Percentiles rank a stretch among this genome's conserved stretches.
These are phyloP conservation scores for Pichia cephalocereana DNA, from an alignment of 805 yeast species.

Conservation along the genomic window DNA sequence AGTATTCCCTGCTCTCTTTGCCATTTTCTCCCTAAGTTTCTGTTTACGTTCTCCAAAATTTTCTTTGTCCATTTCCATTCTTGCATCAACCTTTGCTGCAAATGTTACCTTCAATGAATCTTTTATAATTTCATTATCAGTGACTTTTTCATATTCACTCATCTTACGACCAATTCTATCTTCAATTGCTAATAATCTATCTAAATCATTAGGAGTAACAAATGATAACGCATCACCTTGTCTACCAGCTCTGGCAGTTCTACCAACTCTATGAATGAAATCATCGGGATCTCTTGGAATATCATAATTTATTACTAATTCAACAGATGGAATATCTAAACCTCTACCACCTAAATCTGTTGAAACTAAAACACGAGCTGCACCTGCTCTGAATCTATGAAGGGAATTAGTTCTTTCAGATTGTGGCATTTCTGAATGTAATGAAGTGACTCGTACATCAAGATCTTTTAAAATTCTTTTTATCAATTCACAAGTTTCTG, in stretches of 20 bases:
- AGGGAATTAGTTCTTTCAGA: constrained; percentile 82
- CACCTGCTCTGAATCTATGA: constrained; percentile 89
- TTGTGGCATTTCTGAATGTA: constrained; percentile 95
- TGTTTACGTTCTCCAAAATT: constrained; percentile 61
- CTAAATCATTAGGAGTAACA: constrained; percentile 79
- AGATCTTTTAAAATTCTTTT: constrained; percentile 66
- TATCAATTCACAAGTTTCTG: constrained; percentile 80
- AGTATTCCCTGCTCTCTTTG: constrained; percentile 1
- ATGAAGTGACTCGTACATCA: constrained; percentile 75
- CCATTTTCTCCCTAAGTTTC: constrained; percentile 14
- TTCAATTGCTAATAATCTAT: constrained; percentile 76
- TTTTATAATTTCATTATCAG: constrained; percentile 66
- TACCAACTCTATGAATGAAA: constrained; percentile 82
- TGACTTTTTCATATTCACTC: constrained; percentile 61
- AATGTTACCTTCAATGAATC: constrained; percentile 61
- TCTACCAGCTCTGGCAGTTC: constrained; percentile 97
- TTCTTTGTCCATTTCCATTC: constrained; percentile 90
- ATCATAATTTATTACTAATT: constrained; percentile 67
- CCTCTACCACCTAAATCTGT: constrained; percentile 95
- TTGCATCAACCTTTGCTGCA: constrained; percentile 80
- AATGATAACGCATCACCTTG: constrained; percentile 75
- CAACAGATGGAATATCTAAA: constrained; percentile 74
- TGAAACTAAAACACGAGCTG: constrained; percentile 86
- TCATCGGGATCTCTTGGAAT: constrained; percentile 81
- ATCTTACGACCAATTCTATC: constrained; percentile 72